Evolutionary conservation across 306 rosid genomes (phyloP).

Genomic region (Gillenia trifoliata): DNA sequence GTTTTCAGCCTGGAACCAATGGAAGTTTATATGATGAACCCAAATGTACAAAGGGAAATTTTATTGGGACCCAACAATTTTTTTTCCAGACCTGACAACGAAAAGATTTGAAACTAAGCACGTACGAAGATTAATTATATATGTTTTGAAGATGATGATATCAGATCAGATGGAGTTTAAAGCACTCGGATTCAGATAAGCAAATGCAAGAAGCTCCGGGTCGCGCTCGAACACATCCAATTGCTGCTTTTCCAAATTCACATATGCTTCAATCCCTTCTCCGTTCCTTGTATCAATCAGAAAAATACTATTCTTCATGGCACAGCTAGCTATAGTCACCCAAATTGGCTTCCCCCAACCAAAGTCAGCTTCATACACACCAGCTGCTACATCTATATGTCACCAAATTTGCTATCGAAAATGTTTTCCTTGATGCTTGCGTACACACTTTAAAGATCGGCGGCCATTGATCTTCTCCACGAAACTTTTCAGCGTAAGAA

Average conservation of each 20-base stretch:
- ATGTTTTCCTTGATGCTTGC: not conserved
- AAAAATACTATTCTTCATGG: conserved; percentile 6
- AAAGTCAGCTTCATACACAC: conserved; percentile 32
- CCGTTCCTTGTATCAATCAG: conserved; percentile 21
- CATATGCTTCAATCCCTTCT: conserved; percentile 23
- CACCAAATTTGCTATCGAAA: not conserved
- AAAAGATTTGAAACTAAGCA: not conserved
- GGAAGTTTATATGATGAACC: too few species aligned
- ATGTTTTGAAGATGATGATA: not conserved
- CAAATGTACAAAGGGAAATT: too few species aligned
- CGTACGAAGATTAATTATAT: too few species aligned
- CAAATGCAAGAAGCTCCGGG: conserved; percentile 9
- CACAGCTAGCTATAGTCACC: conserved; percentile 3
- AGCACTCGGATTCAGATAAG: conserved; percentile 15
- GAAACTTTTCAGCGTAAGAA: not conserved
- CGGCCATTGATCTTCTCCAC: conserved; percentile 5
- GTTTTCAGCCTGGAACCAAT: too few species aligned
- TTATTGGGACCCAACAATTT: too few species aligned
- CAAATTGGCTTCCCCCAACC: conserved; percentile 33
- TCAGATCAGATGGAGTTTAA: not conserved
- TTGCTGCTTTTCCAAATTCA: conserved; percentile 14
- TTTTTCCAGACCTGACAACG: too few species aligned
- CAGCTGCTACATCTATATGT: conserved; percentile 20
- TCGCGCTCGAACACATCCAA: conserved; percentile 14
- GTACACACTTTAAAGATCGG: conserved; percentile 7